A percentile compares a stretch with the other conserved stretches of the same genome.
These are phyloP conservation scores for Orbilia ellipsospora DNA, from an alignment of 2,329 filamentous ascomycete species.

Conservation along the genomic window DNA sequence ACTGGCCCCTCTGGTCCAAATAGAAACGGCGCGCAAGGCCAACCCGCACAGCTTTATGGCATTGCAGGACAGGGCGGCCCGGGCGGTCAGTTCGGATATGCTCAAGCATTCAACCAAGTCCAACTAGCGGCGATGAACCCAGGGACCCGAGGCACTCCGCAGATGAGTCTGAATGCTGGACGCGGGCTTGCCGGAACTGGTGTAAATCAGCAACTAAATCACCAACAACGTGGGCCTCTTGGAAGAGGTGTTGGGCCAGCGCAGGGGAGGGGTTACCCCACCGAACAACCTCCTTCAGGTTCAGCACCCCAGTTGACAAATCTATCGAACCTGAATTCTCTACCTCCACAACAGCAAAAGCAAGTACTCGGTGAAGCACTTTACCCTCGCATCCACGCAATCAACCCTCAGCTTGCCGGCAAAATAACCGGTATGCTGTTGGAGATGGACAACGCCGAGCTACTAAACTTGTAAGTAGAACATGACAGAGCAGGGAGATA, in stretches of 20 bases:
- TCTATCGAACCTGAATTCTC: conserved; percentile 67
- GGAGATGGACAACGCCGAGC: conserved; percentile 97
- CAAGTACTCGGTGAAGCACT: conserved; percentile 97
- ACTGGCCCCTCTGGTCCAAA: conserved; percentile 69
- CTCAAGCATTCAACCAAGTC: conserved; percentile 42
- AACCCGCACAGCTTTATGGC: conserved; percentile 81
- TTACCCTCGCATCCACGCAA: conserved; percentile 96
- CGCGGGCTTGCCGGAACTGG: conserved; percentile 60
- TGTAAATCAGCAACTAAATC: conserved; percentile 59
- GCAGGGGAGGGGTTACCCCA: conserved; percentile 29
- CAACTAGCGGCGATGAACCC: conserved; percentile 44
- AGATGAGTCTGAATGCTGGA: conserved; percentile 65
- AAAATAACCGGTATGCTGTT: conserved; percentile 99
- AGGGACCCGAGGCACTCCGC: conserved; percentile 56
- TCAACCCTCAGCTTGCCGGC: conserved; percentile 94
- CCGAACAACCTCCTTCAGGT: conserved; percentile 22
- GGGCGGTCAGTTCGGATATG: conserved; percentile 59
- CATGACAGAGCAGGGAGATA: not conserved
- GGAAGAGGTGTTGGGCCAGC: conserved; percentile 28
- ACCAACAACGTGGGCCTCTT: conserved; percentile 59
- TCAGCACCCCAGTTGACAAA: conserved; percentile 13
- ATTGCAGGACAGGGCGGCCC: conserved; percentile 76
- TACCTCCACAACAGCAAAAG: conserved; percentile 83
- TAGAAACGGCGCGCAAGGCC: conserved; percentile 86
- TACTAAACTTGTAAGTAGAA: conserved; percentile 88